Conservation (phyloP, 768 basidiomycete species). For the Lactifluus echinatus region DNA sequence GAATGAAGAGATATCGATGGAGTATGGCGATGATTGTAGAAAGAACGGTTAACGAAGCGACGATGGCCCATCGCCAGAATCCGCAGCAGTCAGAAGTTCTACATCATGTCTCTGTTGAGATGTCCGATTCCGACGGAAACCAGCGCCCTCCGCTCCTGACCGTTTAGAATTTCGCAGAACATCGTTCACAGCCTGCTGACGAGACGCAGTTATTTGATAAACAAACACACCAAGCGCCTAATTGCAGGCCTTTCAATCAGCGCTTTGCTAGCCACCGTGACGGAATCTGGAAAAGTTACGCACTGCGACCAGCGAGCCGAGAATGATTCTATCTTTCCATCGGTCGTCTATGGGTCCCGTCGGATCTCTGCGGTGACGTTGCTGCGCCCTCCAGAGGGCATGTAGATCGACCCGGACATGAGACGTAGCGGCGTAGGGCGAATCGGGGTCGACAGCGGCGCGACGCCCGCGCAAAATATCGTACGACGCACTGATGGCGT, state of each 20-base stretch:
- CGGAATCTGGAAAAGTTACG: conserved; percentile 9
- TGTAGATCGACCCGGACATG: conserved; percentile 10
- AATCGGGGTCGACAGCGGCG: conserved; percentile 21
- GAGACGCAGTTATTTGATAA: conserved; percentile 4
- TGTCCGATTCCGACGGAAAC: not conserved
- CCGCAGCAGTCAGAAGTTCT: conserved; percentile 1
- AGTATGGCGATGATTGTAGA: no score
- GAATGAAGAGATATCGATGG: no score
- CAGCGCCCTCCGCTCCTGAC: not conserved
- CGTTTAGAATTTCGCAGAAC: not conserved
- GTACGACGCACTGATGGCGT: conserved; percentile 61
- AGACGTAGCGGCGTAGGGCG: conserved; percentile 23
- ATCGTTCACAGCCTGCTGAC: not conserved
- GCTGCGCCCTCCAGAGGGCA: conserved; percentile 37
- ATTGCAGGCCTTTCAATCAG: not conserved
- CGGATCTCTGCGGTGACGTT: conserved; percentile 31
- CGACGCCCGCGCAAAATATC: conserved; percentile 48
- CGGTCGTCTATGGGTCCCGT: conserved; percentile 50
- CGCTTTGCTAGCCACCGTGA: not conserved
- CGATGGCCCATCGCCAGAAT: not conserved
- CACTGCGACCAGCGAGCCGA: conserved; percentile 49
- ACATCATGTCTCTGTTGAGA: conserved; percentile 1
- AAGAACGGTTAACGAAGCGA: not conserved
- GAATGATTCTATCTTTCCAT: conserved; percentile 57
- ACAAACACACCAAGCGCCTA: conserved; percentile 10